phyloP scores from a whole-genome alignment of 2,329 filamentous ascomycete genomes.

The Colletotrichum orchidophilum region DNA sequence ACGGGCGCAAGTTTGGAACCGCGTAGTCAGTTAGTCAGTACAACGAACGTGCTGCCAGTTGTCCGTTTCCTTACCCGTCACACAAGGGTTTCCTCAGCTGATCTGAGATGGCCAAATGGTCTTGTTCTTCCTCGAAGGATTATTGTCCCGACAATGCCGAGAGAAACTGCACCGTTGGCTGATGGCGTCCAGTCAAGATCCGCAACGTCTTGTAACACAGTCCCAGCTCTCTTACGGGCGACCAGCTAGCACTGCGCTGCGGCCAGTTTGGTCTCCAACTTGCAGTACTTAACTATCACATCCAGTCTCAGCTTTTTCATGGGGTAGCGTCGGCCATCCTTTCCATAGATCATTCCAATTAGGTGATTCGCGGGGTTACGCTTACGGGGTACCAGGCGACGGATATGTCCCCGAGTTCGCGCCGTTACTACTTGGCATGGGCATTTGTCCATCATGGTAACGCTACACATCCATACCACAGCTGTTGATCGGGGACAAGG shows the following conservation, averaged over 20 bases:
- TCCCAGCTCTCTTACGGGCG: background rate
- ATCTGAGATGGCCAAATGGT: background rate
- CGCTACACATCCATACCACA: background rate
- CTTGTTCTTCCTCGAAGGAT: background rate
- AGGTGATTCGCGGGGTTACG: conserved; percentile 19
- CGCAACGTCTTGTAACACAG: background rate
- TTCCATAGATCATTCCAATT: background rate
- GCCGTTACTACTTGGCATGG: background rate
- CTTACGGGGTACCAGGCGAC: background rate
- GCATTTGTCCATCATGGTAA: background rate
- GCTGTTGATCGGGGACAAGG: background rate
- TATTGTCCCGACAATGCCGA: conserved; percentile 9
- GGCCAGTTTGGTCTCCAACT: background rate
- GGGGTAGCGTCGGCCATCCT: background rate
- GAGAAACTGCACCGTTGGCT: background rate
- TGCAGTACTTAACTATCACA: background rate
- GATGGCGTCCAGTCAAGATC: background rate
- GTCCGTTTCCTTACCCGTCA: background rate
- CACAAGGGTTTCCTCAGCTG: background rate
- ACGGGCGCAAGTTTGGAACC: conserved; percentile 14
- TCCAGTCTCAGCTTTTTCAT: conserved; percentile 17
- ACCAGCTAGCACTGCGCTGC: background rate
- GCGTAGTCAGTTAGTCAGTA: background rate
- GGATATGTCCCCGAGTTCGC: conserved; percentile 2
- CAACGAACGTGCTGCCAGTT: background rate